These are phyloP conservation scores for Aciculoconidium aculeatum DNA, from an alignment of 805 yeast genomes.

Conservation along the genomic window DNA sequence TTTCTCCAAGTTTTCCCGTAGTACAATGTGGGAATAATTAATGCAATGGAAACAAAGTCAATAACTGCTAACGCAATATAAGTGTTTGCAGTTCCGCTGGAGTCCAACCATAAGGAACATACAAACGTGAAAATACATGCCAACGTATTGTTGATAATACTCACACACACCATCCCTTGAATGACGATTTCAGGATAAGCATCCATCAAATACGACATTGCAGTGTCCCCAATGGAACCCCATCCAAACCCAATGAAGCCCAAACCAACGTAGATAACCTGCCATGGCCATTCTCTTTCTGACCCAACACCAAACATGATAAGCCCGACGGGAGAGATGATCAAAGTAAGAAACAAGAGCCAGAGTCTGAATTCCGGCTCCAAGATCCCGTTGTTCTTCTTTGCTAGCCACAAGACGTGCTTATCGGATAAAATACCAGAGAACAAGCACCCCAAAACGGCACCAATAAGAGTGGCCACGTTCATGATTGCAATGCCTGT, in stretches of 20 bases:
- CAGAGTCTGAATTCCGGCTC: conserved; percentile 35
- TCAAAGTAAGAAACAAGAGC: conserved; percentile 29
- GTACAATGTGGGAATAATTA: conserved; percentile 24
- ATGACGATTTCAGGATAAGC: conserved; percentile 37
- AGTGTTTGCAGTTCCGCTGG: conserved; percentile 31
- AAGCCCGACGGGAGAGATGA: conserved; percentile 30
- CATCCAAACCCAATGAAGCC: conserved; percentile 33
- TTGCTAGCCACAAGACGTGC: conserved; percentile 33
- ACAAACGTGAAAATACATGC: conserved; percentile 35
- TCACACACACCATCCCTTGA: conserved; percentile 35
- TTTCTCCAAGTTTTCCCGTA: conserved; percentile 30
- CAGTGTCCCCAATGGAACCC: conserved; percentile 34
- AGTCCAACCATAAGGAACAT: conserved; percentile 34
- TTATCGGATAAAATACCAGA: conserved; percentile 30
- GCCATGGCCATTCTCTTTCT: conserved; percentile 32
- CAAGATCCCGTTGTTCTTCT: conserved; percentile 28
- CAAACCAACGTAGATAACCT: conserved; percentile 32
- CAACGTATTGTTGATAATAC: conserved; percentile 32
- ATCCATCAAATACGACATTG: conserved; percentile 35
- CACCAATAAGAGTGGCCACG: conserved; percentile 35
- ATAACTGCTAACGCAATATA: conserved; percentile 31
- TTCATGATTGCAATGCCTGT: conserved; percentile 36
- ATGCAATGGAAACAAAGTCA: conserved; percentile 27
- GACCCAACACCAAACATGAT: conserved; percentile 35
- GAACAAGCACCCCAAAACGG: conserved; percentile 33